These are phyloP conservation scores for Quercus cerris DNA, from an alignment of 306 rosid species.

Conservation along the genomic window DNA sequence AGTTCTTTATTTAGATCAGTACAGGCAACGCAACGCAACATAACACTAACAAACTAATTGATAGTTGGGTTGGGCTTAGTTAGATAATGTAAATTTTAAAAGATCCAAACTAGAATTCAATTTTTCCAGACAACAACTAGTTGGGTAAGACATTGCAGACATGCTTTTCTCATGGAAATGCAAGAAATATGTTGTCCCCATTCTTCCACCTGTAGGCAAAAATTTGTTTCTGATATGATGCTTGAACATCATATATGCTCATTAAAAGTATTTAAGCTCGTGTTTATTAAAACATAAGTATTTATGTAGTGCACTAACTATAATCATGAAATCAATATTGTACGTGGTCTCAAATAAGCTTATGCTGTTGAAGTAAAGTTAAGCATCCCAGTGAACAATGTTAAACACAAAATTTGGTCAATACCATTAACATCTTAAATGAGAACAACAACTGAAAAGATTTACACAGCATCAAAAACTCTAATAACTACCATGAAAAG, in stretches of 20 bases:
- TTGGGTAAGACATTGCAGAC: neutral
- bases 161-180: neutral
- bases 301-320: neutral
- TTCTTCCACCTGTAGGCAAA: neutral
- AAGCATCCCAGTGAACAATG: neutral
- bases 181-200: neutral
- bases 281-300: neutral
- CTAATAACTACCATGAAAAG: neutral
- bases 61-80: constrained; percentile 12
- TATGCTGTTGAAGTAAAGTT: neutral
- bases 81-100: neutral
- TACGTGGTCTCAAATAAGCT: neutral
- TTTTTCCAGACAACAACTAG: neutral
- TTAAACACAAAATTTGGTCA: neutral
- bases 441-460: too few relatives aligned
- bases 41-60: constrained; percentile 4
- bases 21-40: neutral
- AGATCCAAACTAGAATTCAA: neutral
- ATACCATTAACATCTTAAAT: neutral
- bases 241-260: neutral
- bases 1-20: constrained; percentile 10
- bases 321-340: neutral
- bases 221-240: neutral
- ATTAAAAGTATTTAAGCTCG: neutral
- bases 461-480: neutral